Evolutionary conservation across 768 basidiomycete genomes (phyloP).

Genomic region (Russula sp.): DNA sequence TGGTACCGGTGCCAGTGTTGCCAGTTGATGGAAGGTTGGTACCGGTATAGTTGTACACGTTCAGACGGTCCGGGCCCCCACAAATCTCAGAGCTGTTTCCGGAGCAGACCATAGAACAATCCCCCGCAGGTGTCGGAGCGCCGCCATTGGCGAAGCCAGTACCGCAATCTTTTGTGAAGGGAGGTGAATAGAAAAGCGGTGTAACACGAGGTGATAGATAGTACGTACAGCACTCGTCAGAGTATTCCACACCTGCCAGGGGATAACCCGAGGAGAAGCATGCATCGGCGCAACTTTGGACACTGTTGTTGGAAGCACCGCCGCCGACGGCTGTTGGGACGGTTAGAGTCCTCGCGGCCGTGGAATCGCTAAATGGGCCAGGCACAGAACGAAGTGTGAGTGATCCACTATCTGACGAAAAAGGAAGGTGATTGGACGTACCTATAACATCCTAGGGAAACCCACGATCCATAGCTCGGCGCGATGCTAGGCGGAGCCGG

Average conservation of each 20-base stretch:
- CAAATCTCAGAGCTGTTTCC: constrained; percentile 62
- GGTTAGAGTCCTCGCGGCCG: constrained; percentile 30
- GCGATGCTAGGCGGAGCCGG: constrained; percentile 49
- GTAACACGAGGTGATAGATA: neutral
- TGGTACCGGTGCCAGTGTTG: constrained; percentile 3
- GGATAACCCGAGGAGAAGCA: constrained; percentile 49
- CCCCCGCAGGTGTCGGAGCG: constrained; percentile 38
- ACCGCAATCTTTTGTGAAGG: constrained; percentile 40
- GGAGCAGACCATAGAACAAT: constrained; percentile 60
- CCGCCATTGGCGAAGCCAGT: constrained; percentile 39
- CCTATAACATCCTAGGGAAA: constrained; percentile 70
- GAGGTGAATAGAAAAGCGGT: neutral
- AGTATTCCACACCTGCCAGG: constrained; percentile 35
- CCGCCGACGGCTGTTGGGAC: constrained; percentile 26
- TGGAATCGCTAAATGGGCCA: constrained; percentile 28
- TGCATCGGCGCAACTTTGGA: constrained; percentile 50
- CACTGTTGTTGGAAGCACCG: constrained; percentile 40
- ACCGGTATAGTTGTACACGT: constrained; percentile 64
- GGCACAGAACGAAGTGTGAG: neutral
- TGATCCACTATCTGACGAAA: constrained; percentile 1
- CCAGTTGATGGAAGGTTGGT: constrained; percentile 34
- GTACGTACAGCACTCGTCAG: constrained; percentile 45
- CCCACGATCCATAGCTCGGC: constrained; percentile 54
- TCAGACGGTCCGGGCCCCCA: constrained; percentile 62
- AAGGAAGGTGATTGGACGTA: constrained; percentile 26